Conservation (phyloP, 1,284 basidiomycete species). For the Pseudomicrostroma phylloplanum region DNA sequence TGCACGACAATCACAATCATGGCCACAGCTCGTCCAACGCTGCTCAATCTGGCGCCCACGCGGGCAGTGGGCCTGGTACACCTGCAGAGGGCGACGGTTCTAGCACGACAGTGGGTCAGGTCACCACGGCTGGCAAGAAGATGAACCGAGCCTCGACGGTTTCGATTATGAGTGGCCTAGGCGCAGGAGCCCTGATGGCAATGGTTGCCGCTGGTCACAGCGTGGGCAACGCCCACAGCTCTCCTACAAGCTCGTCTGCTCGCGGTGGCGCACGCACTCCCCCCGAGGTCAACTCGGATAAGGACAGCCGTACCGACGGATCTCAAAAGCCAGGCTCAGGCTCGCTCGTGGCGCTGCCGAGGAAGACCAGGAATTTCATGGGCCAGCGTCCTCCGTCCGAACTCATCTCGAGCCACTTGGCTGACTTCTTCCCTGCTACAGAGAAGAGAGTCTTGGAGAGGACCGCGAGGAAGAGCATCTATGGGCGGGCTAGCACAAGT, state of each 20-base stretch:
- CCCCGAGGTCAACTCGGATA: neutral
- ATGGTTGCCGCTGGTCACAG: neutral
- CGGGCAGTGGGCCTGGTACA: neutral
- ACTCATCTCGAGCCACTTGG: constrained; percentile 89
- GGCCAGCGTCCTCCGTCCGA: constrained; percentile 95
- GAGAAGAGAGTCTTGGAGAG: constrained; percentile 62
- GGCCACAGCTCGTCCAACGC: constrained; percentile 17
- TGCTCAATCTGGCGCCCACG: neutral
- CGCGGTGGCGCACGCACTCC: neutral
- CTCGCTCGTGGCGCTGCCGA: constrained; percentile 20
- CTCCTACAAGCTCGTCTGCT: neutral
- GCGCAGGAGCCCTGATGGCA: constrained; percentile 10
- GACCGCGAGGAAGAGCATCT: constrained; percentile 37
- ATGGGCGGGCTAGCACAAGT: constrained; percentile 36
- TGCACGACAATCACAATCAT: constrained; percentile 16
- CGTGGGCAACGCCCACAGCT: neutral
- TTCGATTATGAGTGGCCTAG: constrained; percentile 86
- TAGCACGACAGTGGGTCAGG: constrained; percentile 25
- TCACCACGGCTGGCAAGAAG: constrained; percentile 56
- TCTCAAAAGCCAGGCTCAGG: neutral
- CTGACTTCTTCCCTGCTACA: constrained; percentile 89
- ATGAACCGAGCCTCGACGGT: constrained; percentile 88
- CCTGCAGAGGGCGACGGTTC: constrained; percentile 29
- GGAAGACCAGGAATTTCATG: constrained; percentile 85
- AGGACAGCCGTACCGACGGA: neutral